Evolutionary conservation across 371 early-diverging fungal species (phyloP), one percentile per base, ranked within the genome.

Genomic region (Haplosporangium sp.): DNA sequence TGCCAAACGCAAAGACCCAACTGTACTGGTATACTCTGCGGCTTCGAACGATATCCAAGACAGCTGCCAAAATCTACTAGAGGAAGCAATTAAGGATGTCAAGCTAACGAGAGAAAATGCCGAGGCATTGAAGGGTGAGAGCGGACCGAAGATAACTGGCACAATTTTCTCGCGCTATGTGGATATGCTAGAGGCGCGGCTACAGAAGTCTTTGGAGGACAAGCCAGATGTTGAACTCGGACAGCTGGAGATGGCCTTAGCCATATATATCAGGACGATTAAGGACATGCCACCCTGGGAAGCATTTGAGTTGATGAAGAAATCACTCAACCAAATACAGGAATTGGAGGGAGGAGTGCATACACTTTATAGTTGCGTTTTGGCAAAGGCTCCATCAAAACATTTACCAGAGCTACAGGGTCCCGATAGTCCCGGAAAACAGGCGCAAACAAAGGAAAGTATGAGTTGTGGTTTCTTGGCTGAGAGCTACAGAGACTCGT

Each of bases 391-490:
- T 13, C 59, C 67, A 38, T 20, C 57, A 10, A 55, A 9, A 15
- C 10, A 40, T 2, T 2, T 10, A n/a, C 3, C 55, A 2, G 20
- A 15, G 27, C 39, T 42, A 4, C 7, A 35, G 4, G 20, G 57
- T 27, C 4, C 19, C 42, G 27, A 9, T 13, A 40, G 44, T 20
- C 2, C 0, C 6, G 57, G 35, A 10, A 19, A 64, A 20, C 37
- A n/a, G 45, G 15, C 50, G 8, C 17, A 15, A 6, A 7, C 15
- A 17, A 45, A 15, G 10, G 35, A 9, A 19, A 9, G n/a, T 1
- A 7, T 71, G 35, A 37, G 19, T 15, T 64, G 61, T 40, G 71
- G 50, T 10, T 10, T 71, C 27, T 53, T 64, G 65, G 53, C 65
- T 3, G 45, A 60, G 52, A 52, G 17, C 15, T 65, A 45, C 17